These are phyloP conservation scores for Ophiosphaerella korrae DNA, from an alignment of 2,329 filamentous ascomycete species.

Conservation along the genomic window DNA sequence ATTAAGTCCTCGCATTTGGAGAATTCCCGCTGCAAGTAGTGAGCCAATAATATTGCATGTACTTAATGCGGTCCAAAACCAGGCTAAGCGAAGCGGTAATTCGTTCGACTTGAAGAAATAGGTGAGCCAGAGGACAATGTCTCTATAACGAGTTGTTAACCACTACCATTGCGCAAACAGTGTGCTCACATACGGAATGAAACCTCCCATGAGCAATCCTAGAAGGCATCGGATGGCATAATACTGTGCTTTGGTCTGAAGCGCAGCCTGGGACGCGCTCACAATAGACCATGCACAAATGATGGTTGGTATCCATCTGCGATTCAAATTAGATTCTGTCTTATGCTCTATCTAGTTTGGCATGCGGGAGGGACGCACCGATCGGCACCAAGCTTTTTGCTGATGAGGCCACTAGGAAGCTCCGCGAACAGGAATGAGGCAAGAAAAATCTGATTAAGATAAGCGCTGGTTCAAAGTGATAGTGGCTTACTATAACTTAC, in stretches of 20 bases:
- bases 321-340: background rate
- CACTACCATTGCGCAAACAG: too few relatives aligned
- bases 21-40: conserved; percentile 47
- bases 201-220: conserved; percentile 45
- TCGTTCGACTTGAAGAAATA: conserved; percentile 51
- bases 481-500: conserved; percentile 33
- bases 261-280: conserved; percentile 44
- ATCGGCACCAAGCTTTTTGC: conserved; percentile 58
- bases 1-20: conserved; percentile 50
- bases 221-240: conserved; percentile 48
- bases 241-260: conserved; percentile 42
- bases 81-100: conserved; percentile 49
- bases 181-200: conserved; percentile 24
- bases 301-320: conserved; percentile 43
- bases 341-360: conserved; percentile 24
- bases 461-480: background rate
- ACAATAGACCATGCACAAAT: conserved; percentile 45
- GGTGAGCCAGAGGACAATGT: conserved; percentile 49
- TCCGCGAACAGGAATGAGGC: conserved; percentile 56
- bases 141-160: conserved; percentile 42
- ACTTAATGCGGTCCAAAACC: conserved; percentile 51
- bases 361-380: conserved; percentile 37
- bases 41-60: conserved; percentile 46
- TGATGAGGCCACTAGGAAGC: conserved; percentile 56
- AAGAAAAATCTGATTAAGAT: conserved; percentile 28